These are phyloP conservation scores for Coemansia erecta DNA, from an alignment of 192 early-diverging fungal genomes.

Conservation along the genomic window DNA sequence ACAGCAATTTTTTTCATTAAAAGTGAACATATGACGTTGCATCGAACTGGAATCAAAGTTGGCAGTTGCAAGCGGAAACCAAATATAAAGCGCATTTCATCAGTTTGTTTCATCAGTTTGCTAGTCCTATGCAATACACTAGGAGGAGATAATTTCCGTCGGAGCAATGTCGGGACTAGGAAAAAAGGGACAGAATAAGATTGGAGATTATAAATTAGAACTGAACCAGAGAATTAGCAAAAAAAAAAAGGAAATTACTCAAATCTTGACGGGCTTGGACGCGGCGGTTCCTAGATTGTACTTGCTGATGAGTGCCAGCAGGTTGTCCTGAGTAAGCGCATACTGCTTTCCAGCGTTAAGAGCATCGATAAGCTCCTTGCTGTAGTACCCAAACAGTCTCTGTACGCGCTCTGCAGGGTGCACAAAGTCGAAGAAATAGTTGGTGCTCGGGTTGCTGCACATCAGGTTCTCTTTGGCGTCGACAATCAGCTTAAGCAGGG, in stretches of 20 bases:
- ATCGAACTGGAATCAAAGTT: too few relatives aligned
- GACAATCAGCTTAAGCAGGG: constrained; percentile 29
- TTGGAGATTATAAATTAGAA: background rate
- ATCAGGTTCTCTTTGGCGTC: constrained; percentile 32
- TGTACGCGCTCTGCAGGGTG: constrained; percentile 46
- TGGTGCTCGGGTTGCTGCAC: constrained; percentile 37
- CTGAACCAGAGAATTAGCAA: background rate
- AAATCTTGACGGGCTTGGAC: constrained; percentile 24
- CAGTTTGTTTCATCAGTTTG: too few relatives aligned
- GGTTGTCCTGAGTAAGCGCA: constrained; percentile 20
- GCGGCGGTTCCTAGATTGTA: constrained; percentile 26
- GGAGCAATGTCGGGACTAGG: background rate
- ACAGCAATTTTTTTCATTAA: too few relatives aligned
- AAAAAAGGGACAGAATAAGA: background rate
- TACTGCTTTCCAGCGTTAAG: constrained; percentile 8
- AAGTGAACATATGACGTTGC: too few relatives aligned
- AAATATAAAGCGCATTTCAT: too few relatives aligned
- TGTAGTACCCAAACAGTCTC: constrained; percentile 42
- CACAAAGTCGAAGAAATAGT: constrained; percentile 47
- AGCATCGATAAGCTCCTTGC: constrained; percentile 21
- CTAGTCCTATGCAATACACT: too few relatives aligned
- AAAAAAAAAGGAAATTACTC: background rate
- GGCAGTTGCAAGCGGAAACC: too few relatives aligned
- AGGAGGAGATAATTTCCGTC: background rate
- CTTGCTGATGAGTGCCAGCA: constrained; percentile 26